Conservation (phyloP, 805 yeast genomes). For the Saturnispora kantuleensis region DNA sequence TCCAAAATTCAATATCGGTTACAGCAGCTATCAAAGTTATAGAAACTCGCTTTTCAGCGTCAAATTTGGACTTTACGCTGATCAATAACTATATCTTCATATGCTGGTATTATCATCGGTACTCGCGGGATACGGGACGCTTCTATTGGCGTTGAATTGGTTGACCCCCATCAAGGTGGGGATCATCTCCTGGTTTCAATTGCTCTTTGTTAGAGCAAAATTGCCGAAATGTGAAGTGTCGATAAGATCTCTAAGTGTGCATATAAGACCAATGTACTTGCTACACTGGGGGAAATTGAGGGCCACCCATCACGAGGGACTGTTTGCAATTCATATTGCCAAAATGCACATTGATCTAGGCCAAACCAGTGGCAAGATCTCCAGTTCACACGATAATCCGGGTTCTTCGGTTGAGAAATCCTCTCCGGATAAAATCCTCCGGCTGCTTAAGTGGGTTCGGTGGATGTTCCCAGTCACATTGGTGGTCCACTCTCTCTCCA, state of each 20-base stretch:
- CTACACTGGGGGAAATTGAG: slow-evolving; percentile 9
- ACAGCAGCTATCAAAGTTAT: too few relatives aligned
- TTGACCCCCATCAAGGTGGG: slow-evolving; percentile 11
- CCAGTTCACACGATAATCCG: background rate
- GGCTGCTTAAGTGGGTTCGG: slow-evolving; percentile 4
- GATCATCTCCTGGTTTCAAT: slow-evolving; percentile 19
- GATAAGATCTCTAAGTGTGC: slow-evolving; percentile 13
- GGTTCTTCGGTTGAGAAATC: background rate
- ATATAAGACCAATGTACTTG: slow-evolving; percentile 14
- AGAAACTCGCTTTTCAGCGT: too few relatives aligned
- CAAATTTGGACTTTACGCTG: background rate
- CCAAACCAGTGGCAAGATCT: background rate
- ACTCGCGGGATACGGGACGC: background rate
- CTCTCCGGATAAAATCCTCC: background rate
- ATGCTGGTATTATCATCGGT: slow-evolving; percentile 1
- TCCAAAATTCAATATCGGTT: too few relatives aligned
- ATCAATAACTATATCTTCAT: background rate
- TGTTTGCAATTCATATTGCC: slow-evolving; percentile 11
- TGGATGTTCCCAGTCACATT: slow-evolving; percentile 12
- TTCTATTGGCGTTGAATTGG: slow-evolving; percentile 3
- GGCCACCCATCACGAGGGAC: slow-evolving; percentile 14
- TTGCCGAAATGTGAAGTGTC: slow-evolving; percentile 5
- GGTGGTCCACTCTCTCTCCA: slow-evolving; percentile 9
- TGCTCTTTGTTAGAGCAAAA: slow-evolving; percentile 13
- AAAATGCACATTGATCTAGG: slow-evolving; percentile 4